phyloP scores from a whole-genome alignment of 441 rosid genomes.

The Lepidium campestre region DNA sequence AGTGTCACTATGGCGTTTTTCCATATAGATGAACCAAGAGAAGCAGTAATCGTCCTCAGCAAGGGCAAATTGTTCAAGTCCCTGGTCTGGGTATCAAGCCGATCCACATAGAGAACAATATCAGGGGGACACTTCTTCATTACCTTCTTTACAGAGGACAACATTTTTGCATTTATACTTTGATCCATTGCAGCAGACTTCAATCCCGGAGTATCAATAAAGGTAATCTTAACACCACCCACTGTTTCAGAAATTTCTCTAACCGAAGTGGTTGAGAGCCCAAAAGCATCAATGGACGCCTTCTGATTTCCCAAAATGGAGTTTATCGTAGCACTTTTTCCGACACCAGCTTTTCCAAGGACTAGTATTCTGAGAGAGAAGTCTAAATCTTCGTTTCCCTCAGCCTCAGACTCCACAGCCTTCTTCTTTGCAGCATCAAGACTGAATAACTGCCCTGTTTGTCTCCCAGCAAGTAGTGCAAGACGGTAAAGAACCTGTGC shows the following conservation, averaged over 20 bases:
- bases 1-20: conserved; percentile 70
- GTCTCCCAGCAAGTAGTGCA: conserved; percentile 74
- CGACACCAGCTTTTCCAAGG: conserved; percentile 92
- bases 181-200: conserved; percentile 76
- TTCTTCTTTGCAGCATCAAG: conserved; percentile 73
- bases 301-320: conserved; percentile 77
- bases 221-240: conserved; percentile 65
- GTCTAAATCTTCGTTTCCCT: conserved; percentile 51
- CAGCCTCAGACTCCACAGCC: conserved; percentile 70
- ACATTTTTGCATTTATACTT: conserved; percentile 50
- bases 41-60: conserved; percentile 54
- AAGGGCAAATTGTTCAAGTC: conserved; percentile 80
- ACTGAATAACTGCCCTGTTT: conserved; percentile 56
- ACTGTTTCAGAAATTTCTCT: conserved; percentile 63
- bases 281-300: conserved; percentile 64
- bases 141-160: conserved; percentile 58
- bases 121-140: conserved; percentile 78
- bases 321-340: conserved; percentile 90
- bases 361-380: conserved; percentile 74
- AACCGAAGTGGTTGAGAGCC: conserved; percentile 58
- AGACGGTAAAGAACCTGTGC: conserved; percentile 82
- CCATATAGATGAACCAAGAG: conserved; percentile 82
- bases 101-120: conserved; percentile 80
- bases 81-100: conserved; percentile 74
- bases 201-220: conserved; percentile 83